Evolutionary conservation across 2,329 filamentous ascomycete genomes (phyloP).

Genomic region (Penicillium verrucosum): DNA sequence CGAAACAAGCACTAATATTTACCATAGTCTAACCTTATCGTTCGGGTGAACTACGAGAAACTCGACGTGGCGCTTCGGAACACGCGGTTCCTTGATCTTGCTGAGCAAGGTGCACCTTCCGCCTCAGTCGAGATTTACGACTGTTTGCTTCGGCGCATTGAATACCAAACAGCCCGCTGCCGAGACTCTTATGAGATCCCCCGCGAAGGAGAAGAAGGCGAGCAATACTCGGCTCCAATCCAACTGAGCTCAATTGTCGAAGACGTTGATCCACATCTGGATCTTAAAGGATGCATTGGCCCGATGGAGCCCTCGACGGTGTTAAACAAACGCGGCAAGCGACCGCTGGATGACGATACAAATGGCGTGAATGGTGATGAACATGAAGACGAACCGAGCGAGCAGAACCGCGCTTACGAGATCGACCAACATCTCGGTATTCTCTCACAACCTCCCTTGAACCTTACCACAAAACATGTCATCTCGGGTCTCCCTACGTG

Average conservation of each 20-base stretch:
- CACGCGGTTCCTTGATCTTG: conserved; percentile 69
- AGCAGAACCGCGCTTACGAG: conserved; percentile 31
- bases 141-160: conserved; percentile 66
- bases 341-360: conserved; percentile 22
- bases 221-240: conserved; percentile 38
- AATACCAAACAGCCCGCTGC: conserved; percentile 66
- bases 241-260: conserved; percentile 34
- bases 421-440: conserved; percentile 46
- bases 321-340: conserved; percentile 31
- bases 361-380: conserved; percentile 45
- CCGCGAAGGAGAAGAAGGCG: conserved; percentile 42
- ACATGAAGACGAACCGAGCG: conserved; percentile 39
- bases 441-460: conserved; percentile 46
- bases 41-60: conserved; percentile 82
- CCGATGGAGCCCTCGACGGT: conserved; percentile 29
- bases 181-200: conserved; percentile 45
- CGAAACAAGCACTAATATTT: conserved; percentile 12
- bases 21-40: conserved; percentile 63
- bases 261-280: conserved; percentile 38
- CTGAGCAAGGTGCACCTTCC: conserved; percentile 65
- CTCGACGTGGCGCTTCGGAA: conserved; percentile 80
- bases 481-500: conserved; percentile 65
- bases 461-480: conserved; percentile 36
- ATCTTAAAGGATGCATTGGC: conserved; percentile 37
- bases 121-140: conserved; percentile 76